Base-by-base conservation (phyloP, 768 basidiomycete genomes). In the Hygrocybe coccinea region DNA sequence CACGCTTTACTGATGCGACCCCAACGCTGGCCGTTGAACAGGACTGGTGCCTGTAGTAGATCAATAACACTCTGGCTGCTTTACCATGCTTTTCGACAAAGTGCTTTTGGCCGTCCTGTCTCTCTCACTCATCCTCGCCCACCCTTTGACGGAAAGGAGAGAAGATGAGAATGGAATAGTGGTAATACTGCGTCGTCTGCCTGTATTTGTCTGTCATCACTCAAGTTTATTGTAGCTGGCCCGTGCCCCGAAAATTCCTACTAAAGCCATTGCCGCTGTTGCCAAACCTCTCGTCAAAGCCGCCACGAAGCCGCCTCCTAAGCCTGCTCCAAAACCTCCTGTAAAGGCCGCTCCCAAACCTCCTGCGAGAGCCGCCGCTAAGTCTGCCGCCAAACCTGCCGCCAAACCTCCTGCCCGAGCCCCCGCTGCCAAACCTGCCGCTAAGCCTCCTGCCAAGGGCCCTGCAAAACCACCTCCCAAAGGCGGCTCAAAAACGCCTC, bases 61-160 rank as follows among this genome's bases (percentile, higher is more conserved):
- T 22, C 22, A n/a, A 24, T 24, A 46, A 19, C 29, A 29, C 29
- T n/a, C 48, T 12, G 5, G 7, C 48, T 15, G 29, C 12, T 46
- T 46, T 17, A 46, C 29, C 48, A 49, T 49, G 48, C 24, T 49
- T n/a, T 34, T 49, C 25, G 33, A 34, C 48, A 49, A 34, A 49
- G 14, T 49, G 14, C 24, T 49, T 34, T 49, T 49, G 12, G 29
- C 3, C 11, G 21, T 49, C 48, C 33, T 49, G 29, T 49, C 25
- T 25, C 48, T 49, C 48, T 33, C 48, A 35, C 14, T 49, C 25
- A 25, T 34, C 33, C 48, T 49, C 48, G 22, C 48, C 25, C 29
- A 49, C 48, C 48, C 48, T 21, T 34, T 49, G 17, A 29, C 19
- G 38, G 38, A 11, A 19, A 34, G 33, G 45, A 46, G 45, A 25